Evolutionary conservation across 106 monocot genomes (phyloP), one percentile per base, ranked within the genome.

Genomic region (Dioscorea alata): DNA sequence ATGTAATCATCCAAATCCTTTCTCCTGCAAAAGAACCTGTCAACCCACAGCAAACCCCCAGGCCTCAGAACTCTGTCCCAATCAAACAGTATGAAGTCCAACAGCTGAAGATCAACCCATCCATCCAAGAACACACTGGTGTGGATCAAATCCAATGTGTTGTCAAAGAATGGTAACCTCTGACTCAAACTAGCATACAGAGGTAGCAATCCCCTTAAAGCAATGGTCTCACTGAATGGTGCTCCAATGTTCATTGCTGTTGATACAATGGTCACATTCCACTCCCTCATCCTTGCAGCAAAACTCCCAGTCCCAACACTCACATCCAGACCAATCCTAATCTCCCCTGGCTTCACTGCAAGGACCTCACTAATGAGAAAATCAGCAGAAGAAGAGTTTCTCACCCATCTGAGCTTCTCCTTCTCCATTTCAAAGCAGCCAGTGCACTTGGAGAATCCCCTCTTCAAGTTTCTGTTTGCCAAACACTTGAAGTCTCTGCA

Each of bases 121-220:
- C 81, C 81, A 59, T 81, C 72, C 50, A 81, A 63, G 69, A 81
- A 72, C 56, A 63, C 81, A 9, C 64, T 66, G 0, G 85, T 88
- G 59, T 95, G 94, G 51, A 95, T 88, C 79, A 95, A 20, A 70
- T 95, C 94, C 91, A 95, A 63, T 4, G 88, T 88, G 84, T 91
- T 95, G 75, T 95, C 95, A 49, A 95, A 91, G 75, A 95, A 82
- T 0, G 95, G 94, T 8, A 94, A 56, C 66, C 94, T 64, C 73
- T 85, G 85, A 49, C 73, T 77, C 34, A 94, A 19, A 9, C 78
- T 74, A 0, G 70, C 15, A 58, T 94, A 90, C 51, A 94, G 49
- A 15, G 94, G 90, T 35, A 90, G 48, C 48, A 94, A 42, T 17
- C 90, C 94, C 25, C 94, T 68, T 18, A 94, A 71, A 4, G 94